phyloP scores from a whole-genome alignment of 2,329 filamentous ascomycete species.

The Ceratocystis huliohia region DNA sequence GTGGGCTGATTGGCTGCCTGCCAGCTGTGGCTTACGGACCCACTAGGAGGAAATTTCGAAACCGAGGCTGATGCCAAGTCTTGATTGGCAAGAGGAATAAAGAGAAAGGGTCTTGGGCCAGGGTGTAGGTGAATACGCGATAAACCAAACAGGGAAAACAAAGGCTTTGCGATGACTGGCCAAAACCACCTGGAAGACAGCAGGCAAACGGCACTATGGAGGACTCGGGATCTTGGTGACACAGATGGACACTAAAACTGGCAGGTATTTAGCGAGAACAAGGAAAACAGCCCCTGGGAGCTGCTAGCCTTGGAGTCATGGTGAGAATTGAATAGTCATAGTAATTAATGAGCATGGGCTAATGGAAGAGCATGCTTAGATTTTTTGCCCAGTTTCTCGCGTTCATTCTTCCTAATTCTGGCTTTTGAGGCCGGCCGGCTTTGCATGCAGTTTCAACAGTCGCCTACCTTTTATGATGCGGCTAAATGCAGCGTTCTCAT shows the following conservation, averaged over 20 bases:
- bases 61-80: not conserved
- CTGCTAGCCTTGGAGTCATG: not conserved
- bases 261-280: not conserved
- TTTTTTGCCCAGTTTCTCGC: no score
- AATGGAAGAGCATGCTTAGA: no score
- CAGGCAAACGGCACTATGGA: not conserved
- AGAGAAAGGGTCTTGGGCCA: not conserved
- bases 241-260: not conserved
- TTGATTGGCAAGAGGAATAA: not conserved
- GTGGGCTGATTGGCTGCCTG: not conserved
- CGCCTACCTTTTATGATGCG: not conserved
- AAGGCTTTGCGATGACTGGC: not conserved
- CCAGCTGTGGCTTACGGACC: not conserved
- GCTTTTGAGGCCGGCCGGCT: not conserved
- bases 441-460: constrained; percentile 5
- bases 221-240: not conserved
- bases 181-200: not conserved
- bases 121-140: no score
- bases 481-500: not conserved
- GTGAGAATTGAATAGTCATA: not conserved
- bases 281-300: not conserved
- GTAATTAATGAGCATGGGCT: not conserved
- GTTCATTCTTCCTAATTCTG: not conserved
- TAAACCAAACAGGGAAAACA: no score
- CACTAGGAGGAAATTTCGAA: not conserved